phyloP scores from a whole-genome alignment of 129 eudicot species.

The Rutidosis leptorrhynchoides region DNA sequence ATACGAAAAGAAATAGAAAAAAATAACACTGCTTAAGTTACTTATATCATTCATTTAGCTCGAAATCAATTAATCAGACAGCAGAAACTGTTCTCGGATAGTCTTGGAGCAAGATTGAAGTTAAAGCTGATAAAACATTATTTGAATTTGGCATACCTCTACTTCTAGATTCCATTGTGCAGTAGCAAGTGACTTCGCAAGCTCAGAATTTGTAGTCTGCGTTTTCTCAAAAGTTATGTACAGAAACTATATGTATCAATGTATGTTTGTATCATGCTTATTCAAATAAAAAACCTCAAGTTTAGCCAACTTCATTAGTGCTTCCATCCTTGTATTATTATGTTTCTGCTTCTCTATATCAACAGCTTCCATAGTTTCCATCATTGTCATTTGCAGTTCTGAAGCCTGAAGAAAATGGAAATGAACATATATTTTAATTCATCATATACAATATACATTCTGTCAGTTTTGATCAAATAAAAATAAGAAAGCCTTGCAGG shows the following conservation, averaged over 20 bases:
- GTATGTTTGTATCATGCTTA: conserved; percentile 5
- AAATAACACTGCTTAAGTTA: no score
- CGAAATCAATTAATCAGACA: no score
- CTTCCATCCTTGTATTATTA: conserved; percentile 89
- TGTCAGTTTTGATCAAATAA: background rate
- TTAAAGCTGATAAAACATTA: background rate
- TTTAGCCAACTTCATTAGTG: conserved; percentile 64
- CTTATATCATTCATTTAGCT: no score
- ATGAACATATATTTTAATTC: background rate
- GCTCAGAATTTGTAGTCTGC: conserved; percentile 89
- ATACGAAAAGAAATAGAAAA: no score
- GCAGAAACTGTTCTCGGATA: no score
- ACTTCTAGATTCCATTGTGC: conserved; percentile 74
- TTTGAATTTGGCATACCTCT: conserved; percentile 50
- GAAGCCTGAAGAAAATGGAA: conserved; percentile 60
- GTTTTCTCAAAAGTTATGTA: conserved; percentile 18
- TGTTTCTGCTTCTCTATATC: conserved; percentile 95
- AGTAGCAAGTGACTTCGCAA: conserved; percentile 76
- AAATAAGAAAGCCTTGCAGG: background rate
- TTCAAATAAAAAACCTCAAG: conserved; percentile 55
- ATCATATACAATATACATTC: background rate
- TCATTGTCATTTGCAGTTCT: conserved; percentile 75
- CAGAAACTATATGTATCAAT: background rate
- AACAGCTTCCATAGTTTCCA: conserved; percentile 93
- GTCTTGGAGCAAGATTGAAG: background rate